Base-by-base conservation (phyloP, 148 eudicot genomes). In the Polygonum maritimum region DNA sequence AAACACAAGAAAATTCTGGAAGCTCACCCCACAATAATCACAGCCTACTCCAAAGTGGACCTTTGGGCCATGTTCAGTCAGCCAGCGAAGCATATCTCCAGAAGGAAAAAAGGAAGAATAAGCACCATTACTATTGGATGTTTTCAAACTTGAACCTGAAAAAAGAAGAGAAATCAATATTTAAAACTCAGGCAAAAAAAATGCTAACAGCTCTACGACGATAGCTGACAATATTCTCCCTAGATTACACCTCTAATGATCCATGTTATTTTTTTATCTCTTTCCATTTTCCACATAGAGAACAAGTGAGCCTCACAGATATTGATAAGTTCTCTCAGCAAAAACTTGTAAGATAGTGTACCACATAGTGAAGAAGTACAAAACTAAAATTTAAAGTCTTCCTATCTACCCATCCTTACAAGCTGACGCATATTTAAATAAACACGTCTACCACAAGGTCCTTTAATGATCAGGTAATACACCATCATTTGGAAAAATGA, bases 21-120 rank as follows among this genome's bases (percentile, higher is more conserved):
- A 67, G 58, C 76, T 85, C 83, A 92, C 97, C 87, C 95, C 97
- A 70, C 97, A 92, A 78, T 76, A 76, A 80, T 92, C 97, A 79
- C 97, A 92, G 73, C 97, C 95, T 78, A 31, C 83, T 74, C 84
- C 87, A 16, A 63, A 2, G 70, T 92, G 93, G 76, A 87, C 77
- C 22, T 83, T 82, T 69, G 87, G 76, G 73, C 77, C 79, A 77
- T 82, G 81, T 26, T 81, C 83, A 33, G 65, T 81, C 85, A 79
- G 87, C 85, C 81, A 82, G 19, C 80, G 80, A 26, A 77, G 75
- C 76, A 79, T 71, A 38, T 79, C 79, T 33, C 83, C 86, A 71
- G 73, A 73, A 38, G 78, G 76, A 71, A 69, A 71, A 19, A 51
- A 41, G 48, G 74, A 71, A 35, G 44, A 69, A 35, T 69, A 35